Conservation (phyloP, 805 yeast genomes). For the Candida taoyuanica region DNA sequence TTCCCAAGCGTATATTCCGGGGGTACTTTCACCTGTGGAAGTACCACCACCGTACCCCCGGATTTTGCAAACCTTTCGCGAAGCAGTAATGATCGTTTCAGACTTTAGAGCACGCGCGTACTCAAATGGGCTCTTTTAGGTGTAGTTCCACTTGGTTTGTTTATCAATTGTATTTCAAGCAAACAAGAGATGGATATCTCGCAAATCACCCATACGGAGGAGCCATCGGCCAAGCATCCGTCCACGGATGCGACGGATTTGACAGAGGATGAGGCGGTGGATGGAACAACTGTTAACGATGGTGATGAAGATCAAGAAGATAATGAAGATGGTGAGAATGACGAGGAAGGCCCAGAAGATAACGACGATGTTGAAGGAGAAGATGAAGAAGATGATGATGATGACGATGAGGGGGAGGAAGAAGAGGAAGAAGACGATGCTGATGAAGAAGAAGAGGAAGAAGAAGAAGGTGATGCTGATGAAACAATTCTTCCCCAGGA, state of each 20-base stretch:
- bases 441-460: neutral
- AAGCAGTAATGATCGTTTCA: too few species aligned
- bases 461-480: conserved; percentile 1
- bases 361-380: neutral
- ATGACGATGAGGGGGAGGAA: neutral
- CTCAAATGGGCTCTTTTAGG: neutral
- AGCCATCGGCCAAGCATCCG: neutral
- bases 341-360: neutral
- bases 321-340: neutral
- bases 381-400: neutral
- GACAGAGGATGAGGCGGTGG: conserved; percentile 4
- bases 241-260: conserved; percentile 1
- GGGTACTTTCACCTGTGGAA: too few species aligned
- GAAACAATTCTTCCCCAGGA: neutral
- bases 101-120: too few species aligned
- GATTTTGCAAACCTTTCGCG: too few species aligned
- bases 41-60: too few species aligned
- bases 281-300: neutral
- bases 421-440: neutral
- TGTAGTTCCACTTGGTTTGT: neutral
- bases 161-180: neutral
- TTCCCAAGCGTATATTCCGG: too few species aligned
- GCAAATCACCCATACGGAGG: conserved; percentile 7
- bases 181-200: conserved; percentile 10
- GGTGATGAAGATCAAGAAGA: neutral